These are phyloP conservation scores for Grammothele lineata DNA, from an alignment of 768 basidiomycete genomes.

Conservation along the genomic window DNA sequence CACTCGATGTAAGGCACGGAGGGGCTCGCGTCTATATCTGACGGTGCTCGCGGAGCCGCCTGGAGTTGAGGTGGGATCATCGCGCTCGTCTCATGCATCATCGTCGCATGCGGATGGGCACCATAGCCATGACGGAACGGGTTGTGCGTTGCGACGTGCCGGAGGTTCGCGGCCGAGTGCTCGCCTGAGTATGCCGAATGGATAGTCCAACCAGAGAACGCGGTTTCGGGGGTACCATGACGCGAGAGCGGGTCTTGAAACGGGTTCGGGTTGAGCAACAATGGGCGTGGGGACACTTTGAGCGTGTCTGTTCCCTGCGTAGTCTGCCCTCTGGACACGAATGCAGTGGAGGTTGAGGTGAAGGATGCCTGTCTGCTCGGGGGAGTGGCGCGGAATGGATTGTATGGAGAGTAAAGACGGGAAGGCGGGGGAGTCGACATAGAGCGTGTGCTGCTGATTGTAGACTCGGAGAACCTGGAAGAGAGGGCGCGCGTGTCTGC, in stretches of 20 bases:
- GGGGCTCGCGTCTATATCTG: background rate
- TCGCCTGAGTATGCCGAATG: background rate
- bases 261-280: slow-evolving; percentile 10
- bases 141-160: background rate
- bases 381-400: no score
- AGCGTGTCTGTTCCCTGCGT: no score
- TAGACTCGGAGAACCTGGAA: no score
- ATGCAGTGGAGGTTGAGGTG: no score
- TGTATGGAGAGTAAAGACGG: background rate
- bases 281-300: no score
- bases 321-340: no score
- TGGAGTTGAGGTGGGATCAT: slow-evolving; percentile 8
- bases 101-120: no score
- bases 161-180: background rate
- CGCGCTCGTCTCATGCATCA: background rate
- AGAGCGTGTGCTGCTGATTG: no score
- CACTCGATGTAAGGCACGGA: background rate
- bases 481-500: no score
- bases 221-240: slow-evolving; percentile 13
- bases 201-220: slow-evolving; percentile 3
- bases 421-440: no score
- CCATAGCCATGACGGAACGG: background rate
- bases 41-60: background rate
- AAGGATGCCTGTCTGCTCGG: no score
- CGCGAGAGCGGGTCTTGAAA: slow-evolving; percentile 18